Conservation (phyloP, 2,329 filamentous ascomycete species). For the Diaporthe eres region DNA sequence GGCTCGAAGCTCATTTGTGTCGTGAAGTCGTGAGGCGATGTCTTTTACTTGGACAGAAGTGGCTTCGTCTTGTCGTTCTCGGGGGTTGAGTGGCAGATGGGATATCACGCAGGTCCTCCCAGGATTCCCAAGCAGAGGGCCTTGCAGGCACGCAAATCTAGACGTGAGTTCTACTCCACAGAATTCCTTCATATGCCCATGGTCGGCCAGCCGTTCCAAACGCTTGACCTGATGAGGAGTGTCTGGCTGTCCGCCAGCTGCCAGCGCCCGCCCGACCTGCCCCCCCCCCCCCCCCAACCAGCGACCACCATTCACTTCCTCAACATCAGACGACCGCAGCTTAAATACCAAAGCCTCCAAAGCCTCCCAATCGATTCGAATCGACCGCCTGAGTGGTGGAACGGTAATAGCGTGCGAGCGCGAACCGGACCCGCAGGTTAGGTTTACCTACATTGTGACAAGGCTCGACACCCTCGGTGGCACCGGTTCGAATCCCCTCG, state of each 20-base stretch:
- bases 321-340: slow-evolving; percentile 5
- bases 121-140: neutral
- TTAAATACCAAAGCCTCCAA: neutral
- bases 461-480: neutral
- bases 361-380: neutral
- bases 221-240: neutral
- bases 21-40: too few species aligned
- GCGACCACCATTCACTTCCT: neutral
- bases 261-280: neutral
- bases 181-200: neutral
- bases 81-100: neutral
- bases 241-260: neutral
- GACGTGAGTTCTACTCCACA: neutral
- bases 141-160: neutral
- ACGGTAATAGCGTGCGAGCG: neutral
- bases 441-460: slow-evolving; percentile 7
- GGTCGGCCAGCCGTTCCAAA: neutral
- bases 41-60: neutral
- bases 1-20: neutral
- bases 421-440: neutral
- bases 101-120: neutral
- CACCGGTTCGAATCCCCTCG: slow-evolving; percentile 19
- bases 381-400: neutral
- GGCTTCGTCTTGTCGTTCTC: neutral
- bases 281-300: neutral